phyloP scores from a whole-genome alignment of 2,329 filamentous ascomycete species.

The Hypoxylon sp. region DNA sequence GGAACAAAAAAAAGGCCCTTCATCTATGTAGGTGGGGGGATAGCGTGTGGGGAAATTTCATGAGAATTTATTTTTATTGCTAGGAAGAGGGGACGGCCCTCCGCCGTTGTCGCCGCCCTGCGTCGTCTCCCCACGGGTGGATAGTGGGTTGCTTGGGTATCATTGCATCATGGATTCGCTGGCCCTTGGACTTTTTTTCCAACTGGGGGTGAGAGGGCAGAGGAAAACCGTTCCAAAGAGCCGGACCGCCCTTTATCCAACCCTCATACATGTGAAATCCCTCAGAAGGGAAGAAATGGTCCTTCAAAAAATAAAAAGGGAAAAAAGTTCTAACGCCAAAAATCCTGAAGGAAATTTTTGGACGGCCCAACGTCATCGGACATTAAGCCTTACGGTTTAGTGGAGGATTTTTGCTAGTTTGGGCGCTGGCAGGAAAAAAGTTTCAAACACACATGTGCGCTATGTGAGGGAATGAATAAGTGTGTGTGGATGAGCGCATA shows the following conservation, averaged over 20 bases:
- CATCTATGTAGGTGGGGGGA: slow-evolving; percentile 2
- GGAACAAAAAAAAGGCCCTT: slow-evolving; percentile 10
- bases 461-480: slow-evolving; percentile 11
- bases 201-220: neutral
- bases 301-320: slow-evolving; percentile 4
- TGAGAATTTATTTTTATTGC: slow-evolving; percentile 22
- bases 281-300: slow-evolving; percentile 6
- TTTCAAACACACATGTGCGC: slow-evolving; percentile 7
- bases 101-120: slow-evolving; percentile 12
- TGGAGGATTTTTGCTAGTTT: slow-evolving; percentile 35
- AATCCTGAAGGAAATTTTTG: slow-evolving; percentile 14
- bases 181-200: slow-evolving; percentile 17
- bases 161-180: slow-evolving; percentile 44
- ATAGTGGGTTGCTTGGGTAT: slow-evolving; percentile 39
- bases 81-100: slow-evolving; percentile 2
- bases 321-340: slow-evolving; percentile 15
- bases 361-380: slow-evolving; percentile 30
- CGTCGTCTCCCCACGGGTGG: slow-evolving; percentile 16
- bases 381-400: slow-evolving; percentile 26
- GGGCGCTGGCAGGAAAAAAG: slow-evolving; percentile 9
- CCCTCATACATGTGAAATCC: slow-evolving; percentile 12
- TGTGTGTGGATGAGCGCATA: too few species aligned
- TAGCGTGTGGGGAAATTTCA: slow-evolving; percentile 15
- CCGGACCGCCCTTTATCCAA: slow-evolving; percentile 13
- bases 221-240: slow-evolving; percentile 21